phyloP scores from a whole-genome alignment of 1,139 yeast species.

The Suhomyces anneliseae region DNA sequence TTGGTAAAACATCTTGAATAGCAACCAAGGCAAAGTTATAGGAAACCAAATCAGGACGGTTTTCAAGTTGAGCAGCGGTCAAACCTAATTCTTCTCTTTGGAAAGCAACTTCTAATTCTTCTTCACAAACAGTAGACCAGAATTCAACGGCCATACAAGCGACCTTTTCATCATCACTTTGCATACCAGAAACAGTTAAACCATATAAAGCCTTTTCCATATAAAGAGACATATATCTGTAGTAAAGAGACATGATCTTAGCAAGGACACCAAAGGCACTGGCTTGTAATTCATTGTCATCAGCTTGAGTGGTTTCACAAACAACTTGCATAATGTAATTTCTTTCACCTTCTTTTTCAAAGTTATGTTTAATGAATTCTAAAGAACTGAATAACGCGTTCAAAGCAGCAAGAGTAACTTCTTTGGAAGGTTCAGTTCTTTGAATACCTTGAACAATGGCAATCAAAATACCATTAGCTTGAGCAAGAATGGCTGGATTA shows the following conservation, averaged over 20 bases:
- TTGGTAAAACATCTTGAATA: slow-evolving; percentile 81
- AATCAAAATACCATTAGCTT: slow-evolving; percentile 88
- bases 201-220: slow-evolving; percentile 97
- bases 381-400: slow-evolving; percentile 89
- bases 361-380: slow-evolving; percentile 84
- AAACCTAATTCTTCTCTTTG: slow-evolving; percentile 60
- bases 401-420: slow-evolving; percentile 85
- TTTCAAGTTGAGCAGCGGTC: slow-evolving; percentile 41
- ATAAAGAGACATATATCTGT: slow-evolving; percentile 84
- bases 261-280: slow-evolving; percentile 96
- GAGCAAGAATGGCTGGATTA: slow-evolving; percentile 75
- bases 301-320: slow-evolving; percentile 95
- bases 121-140: slow-evolving; percentile 98
- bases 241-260: slow-evolving; percentile 86
- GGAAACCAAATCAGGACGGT: slow-evolving; percentile 39
- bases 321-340: slow-evolving; percentile 98
- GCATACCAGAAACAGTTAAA: slow-evolving; percentile 90
- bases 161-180: slow-evolving; percentile 78
- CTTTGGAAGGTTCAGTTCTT: slow-evolving; percentile 67
- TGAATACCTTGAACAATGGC: slow-evolving; percentile 98
- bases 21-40: slow-evolving; percentile 86
- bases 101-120: slow-evolving; percentile 77
- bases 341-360: slow-evolving; percentile 91
- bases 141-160: slow-evolving; percentile 99
- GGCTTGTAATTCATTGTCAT: slow-evolving; percentile 79